Percentiles rank a stretch among this genome's conserved stretches.
These are phyloP conservation scores for Iris macrosiphon DNA, from an alignment of 106 monocot genomes.

Conservation along the genomic window DNA sequence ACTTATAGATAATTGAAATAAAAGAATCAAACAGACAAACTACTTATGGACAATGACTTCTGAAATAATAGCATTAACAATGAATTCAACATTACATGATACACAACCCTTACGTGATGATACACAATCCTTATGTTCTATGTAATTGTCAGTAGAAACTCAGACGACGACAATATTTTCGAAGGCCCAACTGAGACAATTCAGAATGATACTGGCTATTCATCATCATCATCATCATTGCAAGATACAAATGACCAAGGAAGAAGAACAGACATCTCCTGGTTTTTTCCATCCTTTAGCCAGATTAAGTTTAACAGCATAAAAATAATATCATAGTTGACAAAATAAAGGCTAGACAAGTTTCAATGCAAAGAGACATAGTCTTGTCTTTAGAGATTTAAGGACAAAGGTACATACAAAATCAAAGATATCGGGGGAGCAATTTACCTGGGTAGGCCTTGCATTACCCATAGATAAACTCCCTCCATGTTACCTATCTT, in stretches of 20 bases:
- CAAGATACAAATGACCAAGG: not conserved
- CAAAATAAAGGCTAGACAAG: conserved; percentile 14
- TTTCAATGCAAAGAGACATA: conserved; percentile 14
- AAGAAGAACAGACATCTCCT: not conserved
- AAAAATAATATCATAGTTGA: conserved; percentile 3
- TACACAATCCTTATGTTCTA: too few species aligned
- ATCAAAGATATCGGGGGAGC: conserved; percentile 19
- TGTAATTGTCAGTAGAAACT: too few species aligned
- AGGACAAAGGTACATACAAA: conserved; percentile 7
- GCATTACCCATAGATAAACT: conserved; percentile 23
- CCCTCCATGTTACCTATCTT: conserved; percentile 20
- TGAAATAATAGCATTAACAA: too few species aligned
- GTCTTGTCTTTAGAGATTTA: not conserved
- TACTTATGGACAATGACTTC: too few species aligned
- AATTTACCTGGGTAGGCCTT: conserved; percentile 23
- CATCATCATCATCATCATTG: not conserved
- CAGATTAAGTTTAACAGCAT: conserved; percentile 6
- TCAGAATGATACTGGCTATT: not conserved
- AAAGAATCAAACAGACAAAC: too few species aligned
- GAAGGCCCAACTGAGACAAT: too few species aligned
- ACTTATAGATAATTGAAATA: too few species aligned
- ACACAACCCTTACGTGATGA: too few species aligned
- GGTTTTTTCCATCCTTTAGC: not conserved
- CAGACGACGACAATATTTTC: too few species aligned
- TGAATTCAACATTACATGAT: too few species aligned